Evolutionary conservation across 2,329 filamentous ascomycete genomes (phyloP), one percentile per base, ranked within the genome.

Genomic region (Eutypella sp.): DNA sequence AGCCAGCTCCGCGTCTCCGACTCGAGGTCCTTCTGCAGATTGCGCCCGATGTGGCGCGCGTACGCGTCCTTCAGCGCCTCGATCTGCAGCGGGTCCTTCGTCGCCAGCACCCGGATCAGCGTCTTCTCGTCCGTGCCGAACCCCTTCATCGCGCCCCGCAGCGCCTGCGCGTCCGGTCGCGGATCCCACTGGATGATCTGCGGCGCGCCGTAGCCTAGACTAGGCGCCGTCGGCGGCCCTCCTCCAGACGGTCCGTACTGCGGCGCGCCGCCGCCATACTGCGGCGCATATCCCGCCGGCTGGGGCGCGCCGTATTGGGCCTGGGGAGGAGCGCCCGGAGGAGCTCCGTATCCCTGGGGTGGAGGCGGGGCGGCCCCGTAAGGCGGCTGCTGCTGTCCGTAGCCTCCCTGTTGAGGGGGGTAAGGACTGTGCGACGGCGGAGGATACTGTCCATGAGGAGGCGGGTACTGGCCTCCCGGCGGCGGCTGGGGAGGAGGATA

Each of bases 71-170:
- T 80, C 42, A 95, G 73, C 8, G 79, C 73, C 40, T 84, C 79
- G 51, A 93, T 77, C 63, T 95, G 87, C 4, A 90, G 71, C 1
- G 91, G 86, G 52, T 95, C 88, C 51, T 90, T 84, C 54, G 75
- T 79, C 3, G 85, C 71, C 8, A 97, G 71, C 3, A 84, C 71
- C 2, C 73, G 71, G 52, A 95, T 91, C 15, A 97, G 71, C 0
- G 78, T 67, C 58, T 82, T 85, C 65, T 96, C 91, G 58, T 97
- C 82, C 0, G 91, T 96, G 27, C 91, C 92, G 51, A 96, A 88
- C 0, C 90, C 90, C 67, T 95, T 96, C 89, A 96, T 96, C 2
- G 92, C 89, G 55, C 78, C 78, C 44, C 89, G 81, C 19, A 95
- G 72, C 4, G 74, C 79, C 47, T 89, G 79, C 0, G 89, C 86